phyloP scores from a whole-genome alignment of 2,329 filamentous ascomycete species.

The Fusarium burgessii region DNA sequence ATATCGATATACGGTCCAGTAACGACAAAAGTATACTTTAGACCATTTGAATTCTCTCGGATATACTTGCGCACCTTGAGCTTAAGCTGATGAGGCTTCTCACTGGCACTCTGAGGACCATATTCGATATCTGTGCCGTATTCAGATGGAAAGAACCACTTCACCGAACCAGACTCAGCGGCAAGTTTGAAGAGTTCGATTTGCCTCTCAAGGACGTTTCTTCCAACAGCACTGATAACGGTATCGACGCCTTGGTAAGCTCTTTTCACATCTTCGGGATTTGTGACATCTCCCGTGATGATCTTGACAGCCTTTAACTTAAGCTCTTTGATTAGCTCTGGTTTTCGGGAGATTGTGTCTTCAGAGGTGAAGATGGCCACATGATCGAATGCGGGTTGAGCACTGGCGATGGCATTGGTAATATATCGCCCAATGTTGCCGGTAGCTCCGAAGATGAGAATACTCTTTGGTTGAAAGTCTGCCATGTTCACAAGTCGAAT shows the following conservation, averaged over 20 bases:
- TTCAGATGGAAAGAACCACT: constrained; percentile 76
- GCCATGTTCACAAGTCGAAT: constrained; percentile 20
- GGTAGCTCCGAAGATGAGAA: constrained; percentile 55
- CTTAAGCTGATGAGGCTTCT: constrained; percentile 77
- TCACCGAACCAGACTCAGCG: constrained; percentile 63
- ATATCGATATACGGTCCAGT: constrained; percentile 77
- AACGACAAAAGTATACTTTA: constrained; percentile 75
- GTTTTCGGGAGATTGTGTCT: constrained; percentile 33
- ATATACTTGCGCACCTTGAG: constrained; percentile 74
- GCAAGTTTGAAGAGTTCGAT: constrained; percentile 72
- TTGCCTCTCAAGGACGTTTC: constrained; percentile 71
- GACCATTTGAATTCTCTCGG: constrained; percentile 61
- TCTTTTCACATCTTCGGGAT: constrained; percentile 60
- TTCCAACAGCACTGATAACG: constrained; percentile 73
- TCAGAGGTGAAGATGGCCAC: constrained; percentile 52
- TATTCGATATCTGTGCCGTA: constrained; percentile 76
- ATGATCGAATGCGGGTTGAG: constrained; percentile 51
- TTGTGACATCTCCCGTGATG: constrained; percentile 54
- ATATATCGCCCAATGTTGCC: constrained; percentile 58
- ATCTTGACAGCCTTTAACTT: constrained; percentile 42
- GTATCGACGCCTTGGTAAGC: constrained; percentile 73
- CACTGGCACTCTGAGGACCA: constrained; percentile 64
- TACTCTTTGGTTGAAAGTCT: constrained; percentile 33
- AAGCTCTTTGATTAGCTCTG: constrained; percentile 33
- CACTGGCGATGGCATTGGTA: constrained; percentile 52